Conservation (phyloP, 2,329 filamentous ascomycete genomes). For the Cladobotryum protrusum region DNA sequence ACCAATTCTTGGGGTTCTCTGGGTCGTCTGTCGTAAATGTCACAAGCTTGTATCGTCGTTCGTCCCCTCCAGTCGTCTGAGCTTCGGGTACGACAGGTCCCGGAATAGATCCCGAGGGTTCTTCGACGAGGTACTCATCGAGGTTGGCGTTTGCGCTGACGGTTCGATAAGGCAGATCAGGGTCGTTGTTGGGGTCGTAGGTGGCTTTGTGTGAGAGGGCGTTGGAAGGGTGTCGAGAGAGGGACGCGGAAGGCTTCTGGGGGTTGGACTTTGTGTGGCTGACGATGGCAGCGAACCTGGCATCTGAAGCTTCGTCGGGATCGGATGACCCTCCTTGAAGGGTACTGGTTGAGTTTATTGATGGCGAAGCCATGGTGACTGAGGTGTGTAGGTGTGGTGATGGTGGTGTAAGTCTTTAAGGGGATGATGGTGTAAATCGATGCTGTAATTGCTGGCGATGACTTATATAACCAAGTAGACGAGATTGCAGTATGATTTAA, state of each 20-base stretch:
- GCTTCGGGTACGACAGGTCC: constrained; percentile 27
- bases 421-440: no score
- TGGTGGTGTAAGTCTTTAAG: no score
- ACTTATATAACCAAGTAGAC: no score
- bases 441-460: no score
- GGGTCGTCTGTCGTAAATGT: constrained; percentile 63
- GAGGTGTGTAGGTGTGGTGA: no score
- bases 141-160: constrained; percentile 55
- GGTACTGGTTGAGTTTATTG: no score
- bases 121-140: constrained; percentile 61
- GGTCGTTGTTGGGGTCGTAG: constrained; percentile 37
- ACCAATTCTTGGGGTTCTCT: constrained; percentile 83
- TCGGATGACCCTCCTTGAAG: no score
- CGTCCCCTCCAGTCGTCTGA: constrained; percentile 12
- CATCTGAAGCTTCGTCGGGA: no score
- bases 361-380: no score
- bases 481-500: no score
- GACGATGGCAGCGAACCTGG: no score
- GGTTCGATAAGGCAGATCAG: constrained; percentile 60
- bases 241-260: background rate
- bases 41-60: constrained; percentile 46
- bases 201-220: constrained; percentile 26
- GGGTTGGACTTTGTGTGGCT: background rate
- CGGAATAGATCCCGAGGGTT: constrained; percentile 54
- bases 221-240: constrained; percentile 4